Conservation (phyloP, 371 early-diverging fungal species). For the Blastocladiella emersonii region DNA sequence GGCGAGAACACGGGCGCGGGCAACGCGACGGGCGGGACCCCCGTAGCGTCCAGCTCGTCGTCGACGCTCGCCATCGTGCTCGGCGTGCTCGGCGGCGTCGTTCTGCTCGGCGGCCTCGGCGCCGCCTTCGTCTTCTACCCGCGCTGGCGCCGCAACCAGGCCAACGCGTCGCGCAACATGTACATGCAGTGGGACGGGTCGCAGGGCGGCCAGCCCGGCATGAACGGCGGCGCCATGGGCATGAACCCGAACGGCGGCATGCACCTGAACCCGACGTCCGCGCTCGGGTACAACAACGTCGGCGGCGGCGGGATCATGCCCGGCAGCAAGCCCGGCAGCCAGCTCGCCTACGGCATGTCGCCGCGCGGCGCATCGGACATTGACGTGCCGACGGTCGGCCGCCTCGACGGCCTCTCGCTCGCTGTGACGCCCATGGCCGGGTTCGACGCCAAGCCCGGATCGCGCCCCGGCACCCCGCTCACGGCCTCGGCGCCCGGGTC, state of each 20-base stretch:
- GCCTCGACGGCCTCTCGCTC: neutral
- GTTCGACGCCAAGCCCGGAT: no score
- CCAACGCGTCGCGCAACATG: neutral
- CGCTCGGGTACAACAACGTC: no score
- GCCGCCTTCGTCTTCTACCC: neutral
- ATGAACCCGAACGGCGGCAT: neutral
- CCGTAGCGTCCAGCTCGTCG: neutral
- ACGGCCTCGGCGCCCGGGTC: no score
- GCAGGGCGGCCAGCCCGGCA: neutral
- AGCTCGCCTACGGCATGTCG: neutral
- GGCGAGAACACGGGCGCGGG: neutral
- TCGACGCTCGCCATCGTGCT: neutral
- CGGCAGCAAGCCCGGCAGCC: no score
- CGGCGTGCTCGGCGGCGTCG: neutral
- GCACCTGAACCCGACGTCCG: no score
- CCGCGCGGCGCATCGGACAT: neutral
- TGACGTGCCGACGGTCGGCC: neutral
- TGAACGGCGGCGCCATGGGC: neutral
- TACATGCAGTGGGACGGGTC: neutral
- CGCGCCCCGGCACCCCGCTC: no score
- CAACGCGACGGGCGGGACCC: neutral
- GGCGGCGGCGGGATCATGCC: no score
- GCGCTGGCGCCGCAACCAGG: neutral
- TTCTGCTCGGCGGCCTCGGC: neutral
- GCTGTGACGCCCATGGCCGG: no score